Conservation (phyloP, 768 basidiomycete genomes). For the Mycena vitilis region DNA sequence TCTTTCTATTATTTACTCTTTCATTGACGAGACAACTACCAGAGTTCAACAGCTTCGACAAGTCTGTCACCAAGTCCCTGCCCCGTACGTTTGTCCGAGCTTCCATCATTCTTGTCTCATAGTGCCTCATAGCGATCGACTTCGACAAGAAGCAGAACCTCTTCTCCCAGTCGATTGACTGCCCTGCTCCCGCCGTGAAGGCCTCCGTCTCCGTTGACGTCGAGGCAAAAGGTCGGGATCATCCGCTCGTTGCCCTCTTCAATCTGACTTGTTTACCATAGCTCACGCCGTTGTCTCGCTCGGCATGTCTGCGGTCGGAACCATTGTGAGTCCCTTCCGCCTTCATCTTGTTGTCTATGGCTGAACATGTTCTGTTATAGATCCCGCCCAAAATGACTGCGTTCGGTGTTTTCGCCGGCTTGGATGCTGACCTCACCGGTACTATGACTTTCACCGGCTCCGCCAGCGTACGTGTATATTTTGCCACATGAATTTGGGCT, state of each 20-base stretch:
- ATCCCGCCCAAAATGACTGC: slow-evolving; percentile 48
- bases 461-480: slow-evolving; percentile 23
- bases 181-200: slow-evolving; percentile 32
- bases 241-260: too few species aligned
- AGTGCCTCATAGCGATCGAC: slow-evolving; percentile 27
- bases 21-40: neutral
- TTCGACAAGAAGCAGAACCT: slow-evolving; percentile 39
- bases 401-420: slow-evolving; percentile 42
- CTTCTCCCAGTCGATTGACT: slow-evolving; percentile 36
- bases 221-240: slow-evolving; percentile 2
- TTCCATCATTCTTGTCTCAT: neutral
- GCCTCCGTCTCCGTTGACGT: slow-evolving; percentile 35
- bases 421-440: slow-evolving; percentile 45
- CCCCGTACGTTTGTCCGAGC: slow-evolving; percentile 24
- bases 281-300: slow-evolving; percentile 43
- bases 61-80: slow-evolving; percentile 36
- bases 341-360: neutral
- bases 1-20: neutral
- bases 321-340: slow-evolving; percentile 31
- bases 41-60: slow-evolving; percentile 39
- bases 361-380: neutral
- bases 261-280: neutral
- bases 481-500: neutral
- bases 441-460: slow-evolving; percentile 42
- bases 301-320: slow-evolving; percentile 38